Base-by-base conservation (phyloP, 2,329 filamentous ascomycete genomes). In the Canariomyces notabilis region DNA sequence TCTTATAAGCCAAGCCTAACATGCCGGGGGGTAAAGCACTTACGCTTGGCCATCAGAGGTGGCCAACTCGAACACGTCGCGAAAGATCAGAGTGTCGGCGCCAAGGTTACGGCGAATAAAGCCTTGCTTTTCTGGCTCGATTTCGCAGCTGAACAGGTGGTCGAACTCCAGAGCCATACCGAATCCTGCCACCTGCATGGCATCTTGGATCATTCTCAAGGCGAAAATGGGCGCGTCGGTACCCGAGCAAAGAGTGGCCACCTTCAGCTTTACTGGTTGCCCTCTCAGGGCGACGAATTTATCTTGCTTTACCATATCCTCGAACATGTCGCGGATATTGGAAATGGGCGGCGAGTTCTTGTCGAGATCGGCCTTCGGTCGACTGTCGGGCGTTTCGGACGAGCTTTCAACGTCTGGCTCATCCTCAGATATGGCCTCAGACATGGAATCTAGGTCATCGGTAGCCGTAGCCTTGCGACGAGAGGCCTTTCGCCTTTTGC, bases 211-310 rank as follows among this genome's bases (percentile, higher is more conserved):
- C 61, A 82, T 68, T 12, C 79, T 67, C 12, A 89, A 59, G 0
- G 82, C 82, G 1, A 89, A 69, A 2, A 91, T 65, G 0, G 87
- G 87, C 4, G 80, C 80, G 55, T 91, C 87, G 0, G 87, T 90
- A 0, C 87, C 87, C 1, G 85, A 89, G 60, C 85, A 90, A 69
- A 89, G 79, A 0, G 87, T 91, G 0, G 75, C 85, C 20, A 89
- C 58, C 19, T 44, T 46, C 31, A 57, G 35, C 9, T 33, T 42
- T 21, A 54, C 1, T 2, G 47, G 29, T 4, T 21, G 6, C n/a
- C 31, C 20, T 11, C 19, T 19, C 19, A 48, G 20, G 9, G 21
- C 12, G 23, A 20, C 6, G 16, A 42, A 42, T 3, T 35, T 2
- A 19, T 50, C 42, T 21, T 37, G 49, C 15, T 15, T 14, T 6